Evolutionary conservation across 2,329 filamentous ascomycete species (phyloP).

Genomic region (Gliomastix tumulicola): DNA sequence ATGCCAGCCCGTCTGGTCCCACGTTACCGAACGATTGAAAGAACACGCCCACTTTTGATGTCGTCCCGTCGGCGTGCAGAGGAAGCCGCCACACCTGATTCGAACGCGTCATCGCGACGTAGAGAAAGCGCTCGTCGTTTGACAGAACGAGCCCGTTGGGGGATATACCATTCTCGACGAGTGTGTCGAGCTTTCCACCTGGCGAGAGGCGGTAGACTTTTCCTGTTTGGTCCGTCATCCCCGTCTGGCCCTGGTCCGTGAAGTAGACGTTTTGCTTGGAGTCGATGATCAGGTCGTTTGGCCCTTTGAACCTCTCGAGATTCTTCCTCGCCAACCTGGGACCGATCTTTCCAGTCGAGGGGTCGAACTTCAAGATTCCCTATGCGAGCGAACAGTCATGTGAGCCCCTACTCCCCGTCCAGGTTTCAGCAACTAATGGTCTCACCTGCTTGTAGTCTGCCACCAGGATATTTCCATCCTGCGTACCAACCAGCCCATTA

Average conservation of each 20-base stretch:
- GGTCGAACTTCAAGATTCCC: constrained; percentile 28
- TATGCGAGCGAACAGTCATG: no score
- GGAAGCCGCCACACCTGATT: constrained; percentile 33
- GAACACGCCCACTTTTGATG: constrained; percentile 27
- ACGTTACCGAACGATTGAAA: constrained; percentile 31
- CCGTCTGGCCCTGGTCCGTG: constrained; percentile 35
- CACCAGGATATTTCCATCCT: constrained; percentile 23
- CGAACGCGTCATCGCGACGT: constrained; percentile 29
- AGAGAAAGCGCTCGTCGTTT: constrained; percentile 27
- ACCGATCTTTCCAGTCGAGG: constrained; percentile 14
- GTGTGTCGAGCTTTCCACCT: constrained; percentile 25
- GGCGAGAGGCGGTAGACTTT: constrained; percentile 26
- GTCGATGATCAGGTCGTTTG: constrained; percentile 31
- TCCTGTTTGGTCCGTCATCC: constrained; percentile 31
- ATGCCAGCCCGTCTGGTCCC: constrained; percentile 27
- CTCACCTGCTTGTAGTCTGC: constrained; percentile 34
- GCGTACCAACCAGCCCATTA: constrained; percentile 25
- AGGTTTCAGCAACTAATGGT: neutral
- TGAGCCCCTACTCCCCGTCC: no score
- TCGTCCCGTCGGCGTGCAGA: constrained; percentile 26
- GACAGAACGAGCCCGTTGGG: constrained; percentile 30
- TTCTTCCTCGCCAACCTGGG: constrained; percentile 25
- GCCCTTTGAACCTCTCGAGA: constrained; percentile 33
- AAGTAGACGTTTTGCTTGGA: constrained; percentile 30
- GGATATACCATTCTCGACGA: constrained; percentile 27